Base-by-base conservation (phyloP, 2,329 filamentous ascomycete species). In the Lecanicillium sp. region DNA sequence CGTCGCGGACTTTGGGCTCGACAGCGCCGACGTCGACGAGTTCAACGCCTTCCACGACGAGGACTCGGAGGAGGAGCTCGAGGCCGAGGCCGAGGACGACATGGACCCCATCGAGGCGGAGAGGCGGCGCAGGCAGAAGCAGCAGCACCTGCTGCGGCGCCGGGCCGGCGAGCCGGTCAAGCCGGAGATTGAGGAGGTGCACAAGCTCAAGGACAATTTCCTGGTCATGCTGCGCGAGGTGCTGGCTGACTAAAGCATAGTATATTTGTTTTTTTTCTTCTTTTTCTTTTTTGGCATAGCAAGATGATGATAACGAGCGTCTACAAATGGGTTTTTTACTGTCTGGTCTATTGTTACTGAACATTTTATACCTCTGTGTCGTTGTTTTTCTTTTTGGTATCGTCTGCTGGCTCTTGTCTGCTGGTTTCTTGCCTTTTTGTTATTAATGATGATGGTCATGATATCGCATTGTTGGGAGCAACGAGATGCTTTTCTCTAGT, bases 41-140 rank as follows among this genome's bases (percentile, higher is more conserved):
- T 83, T 96, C 65, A 81, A 81, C 37, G 29, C 38, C 20, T 46
- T 15, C 19, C 88, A 93, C 57, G 87, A 87, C 3, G 86, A 90
- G 48, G 79, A 81, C 8, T 72, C 71, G 7, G 73, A 69, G 2
- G 79, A 77, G 2, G 82, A 84, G 11, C 77, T 80, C 5, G 80
- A 83, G 50, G 79, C 85, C n/a, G 84, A 85, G 48, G 79, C 77
- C 11, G 84, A 87, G 44, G 88, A 94, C 49, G 84, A 90, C 50
- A 67, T 87, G 52, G 90, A 97, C 60, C 90, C 91, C 1, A 94
- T 98, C 55, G 83, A 83, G 53, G 87, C 87, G 5, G 93, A 97
- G 72, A 75, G 91, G 51, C 86, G 83, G 59, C 77, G 88, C 51
- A 77, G 91, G 54, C 77, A 81, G 8, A 87, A 84, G 71, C 81